These are phyloP conservation scores for Stromatinia cepivora DNA, from an alignment of 2,329 filamentous ascomycete species.

Conservation along the genomic window DNA sequence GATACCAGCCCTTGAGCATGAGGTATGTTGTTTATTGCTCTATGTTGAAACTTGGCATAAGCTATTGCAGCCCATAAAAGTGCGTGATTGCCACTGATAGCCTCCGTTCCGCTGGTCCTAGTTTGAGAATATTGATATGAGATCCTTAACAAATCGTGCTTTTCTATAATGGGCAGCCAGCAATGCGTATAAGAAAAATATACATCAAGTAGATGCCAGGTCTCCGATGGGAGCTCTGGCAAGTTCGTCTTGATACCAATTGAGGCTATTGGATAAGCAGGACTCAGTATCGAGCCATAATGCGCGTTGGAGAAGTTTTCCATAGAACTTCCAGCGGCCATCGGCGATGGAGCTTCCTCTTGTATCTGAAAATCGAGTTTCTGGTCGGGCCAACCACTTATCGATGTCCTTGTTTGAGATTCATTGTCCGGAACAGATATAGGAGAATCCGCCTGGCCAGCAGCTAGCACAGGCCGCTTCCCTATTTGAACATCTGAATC, in stretches of 20 bases:
- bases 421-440: constrained; percentile 2
- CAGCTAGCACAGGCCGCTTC: constrained; percentile 23
- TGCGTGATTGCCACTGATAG: constrained; percentile 47
- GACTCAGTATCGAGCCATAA: constrained; percentile 31
- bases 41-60: constrained; percentile 54
- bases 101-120: constrained; percentile 19
- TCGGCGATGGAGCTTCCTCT: background rate
- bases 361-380: constrained; percentile 18
- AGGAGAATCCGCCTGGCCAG: constrained; percentile 10
- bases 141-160: constrained; percentile 47
- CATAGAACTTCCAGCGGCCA: background rate
- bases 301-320: constrained; percentile 19
- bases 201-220: constrained; percentile 59
- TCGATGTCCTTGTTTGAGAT: background rate
- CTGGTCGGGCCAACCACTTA: constrained; percentile 17
- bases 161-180: constrained; percentile 74
- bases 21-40: constrained; percentile 38
- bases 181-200: constrained; percentile 76
- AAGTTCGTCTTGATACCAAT: constrained; percentile 22
- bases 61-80: constrained; percentile 62
- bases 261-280: constrained; percentile 23
- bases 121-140: constrained; percentile 39
- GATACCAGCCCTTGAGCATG: constrained; percentile 31
- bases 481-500: constrained; percentile 30
- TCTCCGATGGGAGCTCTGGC: constrained; percentile 38